A percentile compares a stretch with the other conserved stretches of the same genome.
These are phyloP conservation scores for Elsinoe fawcettii DNA, from an alignment of 2,329 filamentous ascomycete species.

Conservation along the genomic window DNA sequence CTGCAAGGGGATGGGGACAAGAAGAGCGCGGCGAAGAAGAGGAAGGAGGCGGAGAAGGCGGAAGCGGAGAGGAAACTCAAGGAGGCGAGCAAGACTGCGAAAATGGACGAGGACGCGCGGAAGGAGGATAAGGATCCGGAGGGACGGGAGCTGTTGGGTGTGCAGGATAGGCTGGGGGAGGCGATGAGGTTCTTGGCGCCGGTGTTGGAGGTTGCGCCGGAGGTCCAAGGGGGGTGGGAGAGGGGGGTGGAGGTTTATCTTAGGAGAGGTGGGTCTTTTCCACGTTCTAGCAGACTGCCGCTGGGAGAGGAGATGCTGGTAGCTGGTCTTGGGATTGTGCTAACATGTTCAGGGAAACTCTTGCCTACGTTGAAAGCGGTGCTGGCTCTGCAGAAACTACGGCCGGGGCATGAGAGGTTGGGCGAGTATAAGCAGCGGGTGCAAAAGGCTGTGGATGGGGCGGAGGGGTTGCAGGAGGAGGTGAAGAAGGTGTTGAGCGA, in stretches of 20 bases:
- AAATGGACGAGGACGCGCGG: constrained; percentile 53
- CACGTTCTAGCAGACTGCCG: constrained; percentile 16
- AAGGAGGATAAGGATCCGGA: constrained; percentile 87
- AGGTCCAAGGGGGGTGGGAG: constrained; percentile 72
- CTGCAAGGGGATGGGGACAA: constrained; percentile 78
- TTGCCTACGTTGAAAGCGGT: constrained; percentile 81
- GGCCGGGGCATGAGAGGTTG: constrained; percentile 61
- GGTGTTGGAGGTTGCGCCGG: constrained; percentile 72
- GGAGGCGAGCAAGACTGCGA: constrained; percentile 45
- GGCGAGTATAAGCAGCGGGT: constrained; percentile 54
- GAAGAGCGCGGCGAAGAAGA: constrained; percentile 58
- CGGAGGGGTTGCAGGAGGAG: constrained; percentile 55
- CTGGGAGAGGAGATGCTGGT: too few relatives aligned
- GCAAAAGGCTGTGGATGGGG: constrained; percentile 34
- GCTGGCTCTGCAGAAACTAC: constrained; percentile 61
- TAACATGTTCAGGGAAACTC: constrained; percentile 57
- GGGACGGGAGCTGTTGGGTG: constrained; percentile 71
- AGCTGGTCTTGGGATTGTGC: constrained; percentile 11
- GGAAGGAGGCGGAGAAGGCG: constrained; percentile 62
- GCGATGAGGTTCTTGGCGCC: constrained; percentile 79
- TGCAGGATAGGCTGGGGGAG: constrained; percentile 73
- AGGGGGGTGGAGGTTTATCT: constrained; percentile 87
- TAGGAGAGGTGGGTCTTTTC: constrained; percentile 59
- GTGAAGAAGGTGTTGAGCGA: constrained; percentile 60
- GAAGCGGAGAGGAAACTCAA: constrained; percentile 47